These are phyloP conservation scores for Ensete glaucum DNA, from an alignment of 176 grass and related monocot species.

Conservation along the genomic window DNA sequence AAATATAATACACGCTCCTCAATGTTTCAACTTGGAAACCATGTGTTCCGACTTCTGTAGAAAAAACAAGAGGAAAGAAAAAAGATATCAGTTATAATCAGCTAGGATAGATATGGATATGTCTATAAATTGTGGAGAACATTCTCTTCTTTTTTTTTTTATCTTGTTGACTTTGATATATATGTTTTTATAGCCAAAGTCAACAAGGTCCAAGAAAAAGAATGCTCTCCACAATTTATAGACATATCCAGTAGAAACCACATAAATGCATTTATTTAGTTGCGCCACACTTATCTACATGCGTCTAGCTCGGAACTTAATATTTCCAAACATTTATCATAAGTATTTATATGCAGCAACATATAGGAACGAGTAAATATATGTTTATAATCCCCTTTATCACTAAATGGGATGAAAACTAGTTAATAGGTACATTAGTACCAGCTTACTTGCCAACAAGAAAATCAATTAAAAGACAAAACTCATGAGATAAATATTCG, in stretches of 20 bases:
- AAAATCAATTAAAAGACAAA: too few relatives aligned
- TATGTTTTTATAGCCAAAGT: neutral
- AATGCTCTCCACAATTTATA: neutral
- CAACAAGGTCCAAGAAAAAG: too few relatives aligned
- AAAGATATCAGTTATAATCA: neutral
- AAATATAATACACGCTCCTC: neutral
- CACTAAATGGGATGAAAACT: neutral
- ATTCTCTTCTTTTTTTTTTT: neutral
- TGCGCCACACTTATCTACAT: neutral
- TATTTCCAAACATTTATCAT: neutral
- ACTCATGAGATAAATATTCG: too few relatives aligned
- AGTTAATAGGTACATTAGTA: neutral
- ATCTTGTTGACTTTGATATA: neutral
- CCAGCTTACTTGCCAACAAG: too few relatives aligned
- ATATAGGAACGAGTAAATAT: neutral
- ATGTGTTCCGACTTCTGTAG: conserved; percentile 12
- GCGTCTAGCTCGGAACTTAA: neutral
- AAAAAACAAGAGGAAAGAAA: neutral
- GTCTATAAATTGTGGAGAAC: neutral
- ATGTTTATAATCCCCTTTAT: neutral
- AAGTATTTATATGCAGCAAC: neutral
- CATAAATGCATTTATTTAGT: neutral
- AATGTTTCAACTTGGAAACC: conserved; percentile 5
- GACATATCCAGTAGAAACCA: neutral
- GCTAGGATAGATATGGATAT: neutral